Evolutionary conservation across 106 monocot genomes (phyloP).

Genomic region (Apostasia shenzhenica): DNA sequence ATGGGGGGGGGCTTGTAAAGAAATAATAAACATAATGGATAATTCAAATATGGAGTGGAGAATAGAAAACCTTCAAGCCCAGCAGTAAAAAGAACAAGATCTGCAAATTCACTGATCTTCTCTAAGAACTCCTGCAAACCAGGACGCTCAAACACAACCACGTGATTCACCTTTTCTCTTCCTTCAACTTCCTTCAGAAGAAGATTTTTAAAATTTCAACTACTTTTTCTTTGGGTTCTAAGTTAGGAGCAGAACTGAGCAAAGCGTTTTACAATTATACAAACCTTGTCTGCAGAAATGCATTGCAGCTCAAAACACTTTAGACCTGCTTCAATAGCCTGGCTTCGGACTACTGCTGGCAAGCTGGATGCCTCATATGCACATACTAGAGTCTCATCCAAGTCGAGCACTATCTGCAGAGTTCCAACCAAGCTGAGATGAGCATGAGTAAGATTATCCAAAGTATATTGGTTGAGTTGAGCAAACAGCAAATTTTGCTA

Average conservation of each 20-base stretch:
- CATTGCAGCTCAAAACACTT: slow-evolving; percentile 91
- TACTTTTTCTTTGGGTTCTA: background rate
- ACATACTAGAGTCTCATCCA: slow-evolving; percentile 95
- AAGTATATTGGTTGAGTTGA: no score
- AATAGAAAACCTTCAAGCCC: slow-evolving; percentile 69
- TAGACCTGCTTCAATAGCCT: slow-evolving; percentile 80
- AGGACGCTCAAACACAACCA: slow-evolving; percentile 68
- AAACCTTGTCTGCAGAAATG: slow-evolving; percentile 61
- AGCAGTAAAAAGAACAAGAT: slow-evolving; percentile 68
- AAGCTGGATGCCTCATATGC: slow-evolving; percentile 87
- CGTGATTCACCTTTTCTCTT: slow-evolving; percentile 57
- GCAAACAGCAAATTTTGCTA: no score
- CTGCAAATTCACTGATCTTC: slow-evolving; percentile 52
- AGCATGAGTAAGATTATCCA: background rate
- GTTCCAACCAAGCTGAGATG: background rate
- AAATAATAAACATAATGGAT: background rate
- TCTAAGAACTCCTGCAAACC: slow-evolving; percentile 61
- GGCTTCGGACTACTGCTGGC: slow-evolving; percentile 48
- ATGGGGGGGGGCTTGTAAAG: background rate
- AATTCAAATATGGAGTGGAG: background rate
- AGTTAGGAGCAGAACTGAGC: background rate
- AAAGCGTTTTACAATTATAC: background rate
- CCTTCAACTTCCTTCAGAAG: slow-evolving; percentile 48
- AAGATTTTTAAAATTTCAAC: background rate
- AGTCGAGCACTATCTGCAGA: slow-evolving; percentile 79